phyloP scores from a whole-genome alignment of 2,329 filamentous ascomycete genomes.

The Exophiala spinifera region DNA sequence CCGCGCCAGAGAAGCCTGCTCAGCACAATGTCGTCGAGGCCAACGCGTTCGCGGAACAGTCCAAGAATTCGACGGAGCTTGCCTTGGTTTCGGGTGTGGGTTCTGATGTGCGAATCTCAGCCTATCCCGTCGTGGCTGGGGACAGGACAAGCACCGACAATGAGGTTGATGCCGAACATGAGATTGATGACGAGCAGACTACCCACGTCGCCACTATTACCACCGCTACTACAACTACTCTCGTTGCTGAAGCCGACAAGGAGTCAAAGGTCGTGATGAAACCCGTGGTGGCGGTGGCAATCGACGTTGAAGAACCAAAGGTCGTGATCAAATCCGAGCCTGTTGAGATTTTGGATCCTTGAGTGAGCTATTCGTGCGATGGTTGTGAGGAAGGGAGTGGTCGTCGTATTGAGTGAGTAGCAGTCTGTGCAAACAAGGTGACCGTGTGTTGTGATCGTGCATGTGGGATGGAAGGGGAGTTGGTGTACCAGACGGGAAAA shows the following conservation, averaged over 20 bases:
- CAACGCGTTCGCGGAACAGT: not conserved
- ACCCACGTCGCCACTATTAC: too few relatives aligned
- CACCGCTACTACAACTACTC: too few relatives aligned
- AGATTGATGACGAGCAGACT: not conserved
- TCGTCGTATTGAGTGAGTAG: too few relatives aligned
- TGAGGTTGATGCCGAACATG: constrained; percentile 6
- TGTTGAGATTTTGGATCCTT: constrained; percentile 1
- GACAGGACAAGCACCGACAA: not conserved
- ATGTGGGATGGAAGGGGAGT: too few relatives aligned
- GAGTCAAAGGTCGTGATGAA: too few relatives aligned
- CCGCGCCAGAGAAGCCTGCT: too few relatives aligned
- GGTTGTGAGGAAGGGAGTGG: not conserved
- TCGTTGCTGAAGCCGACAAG: not conserved
- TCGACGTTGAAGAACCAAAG: not conserved
- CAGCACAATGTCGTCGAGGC: not conserved
- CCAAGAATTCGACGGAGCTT: not conserved
- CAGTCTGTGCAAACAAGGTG: too few relatives aligned
- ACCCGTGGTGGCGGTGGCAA: too few relatives aligned
- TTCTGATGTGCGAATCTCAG: not conserved
- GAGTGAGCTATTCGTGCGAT: too few relatives aligned
- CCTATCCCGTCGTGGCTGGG: not conserved
- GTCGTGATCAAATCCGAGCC: constrained; percentile 1
- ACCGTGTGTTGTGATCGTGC: too few relatives aligned
- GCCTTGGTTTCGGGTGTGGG: not conserved
- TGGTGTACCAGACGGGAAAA: too few relatives aligned